Base-by-base conservation (phyloP, 176 grass and related monocot genomes). In the Coix lacrymajobi region DNA sequence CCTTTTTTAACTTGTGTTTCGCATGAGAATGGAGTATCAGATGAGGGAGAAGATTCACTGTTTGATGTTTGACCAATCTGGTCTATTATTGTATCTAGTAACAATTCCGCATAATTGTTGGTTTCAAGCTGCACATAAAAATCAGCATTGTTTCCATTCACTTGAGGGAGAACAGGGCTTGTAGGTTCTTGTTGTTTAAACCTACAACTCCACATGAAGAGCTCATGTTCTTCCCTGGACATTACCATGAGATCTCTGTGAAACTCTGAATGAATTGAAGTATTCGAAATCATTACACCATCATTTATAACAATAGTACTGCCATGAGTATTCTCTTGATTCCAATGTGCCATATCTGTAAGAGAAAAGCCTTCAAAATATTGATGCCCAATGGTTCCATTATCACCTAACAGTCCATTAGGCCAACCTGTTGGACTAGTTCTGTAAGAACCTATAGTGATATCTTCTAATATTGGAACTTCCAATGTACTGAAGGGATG, bases 181-280 rank as follows among this genome's bases (percentile, higher is more conserved):
- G 69, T 64, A 90, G 39, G 71, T 30, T 52, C 76, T 78, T 77
- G 26, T 30, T 76, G 65, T 76, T 72, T 81, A 31, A 72, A 17
- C 32, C 81, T 51, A 65, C 56, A 66, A 44, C 68, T 25, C 75
- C 79, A 84, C 20, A 81, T 43, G 52, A 62, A 80, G 58, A 41
- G 54, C 67, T 80, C 79, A 38, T 80, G 25, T 85, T 90, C 85
- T 61, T 90, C 83, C 69, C 66, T 75, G 37, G 78, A 80, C 34
- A 52, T 81, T 45, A 43, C 9, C 33, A 69, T 83, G 71, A 86
- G 45, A 80, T 62, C 69, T 85, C 88, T 77, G 74, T 88, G 79
- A 74, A 76, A 66, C 14, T 88, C 77, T 76, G 70, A 83, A 60
- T 83, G 73, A 80, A 83, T 6, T 26, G 43, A 86, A 73, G 69